Conservation (phyloP, 2,329 filamentous ascomycete species). For the Sarocladium strictum region DNA sequence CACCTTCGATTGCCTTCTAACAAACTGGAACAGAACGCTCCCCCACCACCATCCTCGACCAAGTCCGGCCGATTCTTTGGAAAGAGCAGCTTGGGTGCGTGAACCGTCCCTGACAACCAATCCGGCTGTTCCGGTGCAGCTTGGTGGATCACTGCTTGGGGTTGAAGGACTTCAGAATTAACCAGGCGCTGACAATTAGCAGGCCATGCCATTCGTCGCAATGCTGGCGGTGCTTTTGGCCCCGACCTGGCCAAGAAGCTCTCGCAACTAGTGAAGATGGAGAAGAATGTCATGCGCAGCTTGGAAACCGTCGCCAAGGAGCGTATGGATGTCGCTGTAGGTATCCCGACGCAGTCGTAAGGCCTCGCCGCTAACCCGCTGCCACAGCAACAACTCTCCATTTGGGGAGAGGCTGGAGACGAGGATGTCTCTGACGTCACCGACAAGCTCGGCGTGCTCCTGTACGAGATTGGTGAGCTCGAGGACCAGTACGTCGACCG, state of each 20-base stretch:
- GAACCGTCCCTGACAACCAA: too few species aligned
- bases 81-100: slow-evolving; percentile 76
- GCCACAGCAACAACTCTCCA: slow-evolving; percentile 87
- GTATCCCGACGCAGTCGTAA: slow-evolving; percentile 22
- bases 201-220: slow-evolving; percentile 66
- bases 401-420: slow-evolving; percentile 94
- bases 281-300: slow-evolving; percentile 99
- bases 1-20: slow-evolving; percentile 1
- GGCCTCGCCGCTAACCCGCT: slow-evolving; percentile 12
- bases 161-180: background rate
- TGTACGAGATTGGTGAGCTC: slow-evolving; percentile 97
- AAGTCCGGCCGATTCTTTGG: slow-evolving; percentile 89
- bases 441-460: slow-evolving; percentile 94
- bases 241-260: slow-evolving; percentile 96
- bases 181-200: background rate
- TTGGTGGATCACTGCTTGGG: background rate
- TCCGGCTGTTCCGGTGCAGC: background rate
- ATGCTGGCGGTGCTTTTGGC: slow-evolving; percentile 69
- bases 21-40: slow-evolving; percentile 64
- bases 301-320: slow-evolving; percentile 92
- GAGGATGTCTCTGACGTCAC: slow-evolving; percentile 98
- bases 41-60: slow-evolving; percentile 83
- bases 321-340: slow-evolving; percentile 96
- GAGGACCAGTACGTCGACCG: slow-evolving; percentile 98
- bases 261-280: slow-evolving; percentile 98